A percentile compares a stretch with the other conserved stretches of the same genome.
Evolutionary conservation across 2,329 filamentous ascomycete genomes (phyloP).

Genomic region (Penicillium expansum): DNA sequence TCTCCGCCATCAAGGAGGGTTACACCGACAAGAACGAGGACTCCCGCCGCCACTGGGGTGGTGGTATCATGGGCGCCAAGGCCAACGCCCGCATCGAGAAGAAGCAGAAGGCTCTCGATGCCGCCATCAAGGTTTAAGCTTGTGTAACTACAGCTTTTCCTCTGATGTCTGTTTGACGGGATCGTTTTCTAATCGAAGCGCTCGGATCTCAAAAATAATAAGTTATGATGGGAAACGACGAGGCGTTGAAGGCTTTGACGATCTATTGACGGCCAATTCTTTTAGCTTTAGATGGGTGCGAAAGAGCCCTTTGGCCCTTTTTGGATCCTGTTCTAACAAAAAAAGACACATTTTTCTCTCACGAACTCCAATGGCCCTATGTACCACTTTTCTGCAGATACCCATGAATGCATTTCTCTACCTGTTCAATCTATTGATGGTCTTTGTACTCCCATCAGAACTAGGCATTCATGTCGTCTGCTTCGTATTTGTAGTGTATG

Average conservation of each 20-base stretch:
- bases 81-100: slow-evolving; percentile 74
- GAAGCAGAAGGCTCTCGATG: slow-evolving; percentile 91
- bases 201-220: slow-evolving; percentile 18
- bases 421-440: slow-evolving; percentile 22
- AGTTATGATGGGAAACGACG: slow-evolving; percentile 21
- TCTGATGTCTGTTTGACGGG: slow-evolving; percentile 27
- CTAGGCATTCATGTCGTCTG: slow-evolving; percentile 27
- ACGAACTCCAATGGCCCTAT: slow-evolving; percentile 27
- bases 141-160: slow-evolving; percentile 13
- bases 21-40: slow-evolving; percentile 96
- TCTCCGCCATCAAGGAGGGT: slow-evolving; percentile 95
- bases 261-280: slow-evolving; percentile 30
- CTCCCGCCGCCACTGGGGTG: slow-evolving; percentile 90
- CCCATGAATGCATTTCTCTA: slow-evolving; percentile 41
- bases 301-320: slow-evolving; percentile 24
- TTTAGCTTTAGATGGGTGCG: slow-evolving; percentile 37
- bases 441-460: slow-evolving; percentile 17
- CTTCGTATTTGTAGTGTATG: neutral
- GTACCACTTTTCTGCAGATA: slow-evolving; percentile 39
- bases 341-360: slow-evolving; percentile 22
- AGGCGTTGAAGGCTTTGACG: slow-evolving; percentile 29
- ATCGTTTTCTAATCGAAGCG: slow-evolving; percentile 25
- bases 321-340: slow-evolving; percentile 30
- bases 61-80: slow-evolving; percentile 99
- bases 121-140: slow-evolving; percentile 93